Evolutionary conservation across 164 flowering plant species (phyloP).

Genomic region (Vitis rupestris): DNA sequence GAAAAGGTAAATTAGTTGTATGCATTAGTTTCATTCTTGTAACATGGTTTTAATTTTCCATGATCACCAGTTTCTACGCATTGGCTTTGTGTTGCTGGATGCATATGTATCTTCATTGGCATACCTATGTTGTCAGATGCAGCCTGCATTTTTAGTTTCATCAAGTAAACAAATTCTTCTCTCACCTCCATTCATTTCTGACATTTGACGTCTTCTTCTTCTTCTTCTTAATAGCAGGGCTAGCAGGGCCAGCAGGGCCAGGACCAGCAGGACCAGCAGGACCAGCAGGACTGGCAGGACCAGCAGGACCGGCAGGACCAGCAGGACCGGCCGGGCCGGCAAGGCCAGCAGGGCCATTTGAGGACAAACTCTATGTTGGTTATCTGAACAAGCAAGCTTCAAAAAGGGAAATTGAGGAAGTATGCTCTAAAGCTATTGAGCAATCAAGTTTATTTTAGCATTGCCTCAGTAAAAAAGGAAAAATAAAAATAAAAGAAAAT

Average conservation of each 20-base stretch:
- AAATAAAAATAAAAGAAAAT: not conserved
- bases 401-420: conserved; percentile 51
- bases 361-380: conserved; percentile 46
- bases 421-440: conserved; percentile 16
- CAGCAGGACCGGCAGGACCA: too few species aligned
- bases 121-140: conserved; percentile 3
- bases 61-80: not conserved
- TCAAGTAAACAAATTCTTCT: not conserved
- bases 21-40: not conserved
- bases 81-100: not conserved
- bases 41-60: not conserved
- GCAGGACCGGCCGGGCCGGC: too few species aligned
- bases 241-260: too few species aligned
- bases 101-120: not conserved
- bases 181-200: not conserved
- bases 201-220: not conserved
- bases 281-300: too few species aligned
- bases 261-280: too few species aligned
- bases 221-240: too few species aligned
- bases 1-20: not conserved
- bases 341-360: conserved; percentile 17
- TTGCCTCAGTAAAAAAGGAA: not conserved
- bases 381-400: conserved; percentile 45
- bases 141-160: not conserved
- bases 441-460: too few species aligned